Evolutionary conservation across 2,329 filamentous ascomycete species (phyloP), one percentile per base, ranked within the genome.

Genomic region (Alternaria sp.): DNA sequence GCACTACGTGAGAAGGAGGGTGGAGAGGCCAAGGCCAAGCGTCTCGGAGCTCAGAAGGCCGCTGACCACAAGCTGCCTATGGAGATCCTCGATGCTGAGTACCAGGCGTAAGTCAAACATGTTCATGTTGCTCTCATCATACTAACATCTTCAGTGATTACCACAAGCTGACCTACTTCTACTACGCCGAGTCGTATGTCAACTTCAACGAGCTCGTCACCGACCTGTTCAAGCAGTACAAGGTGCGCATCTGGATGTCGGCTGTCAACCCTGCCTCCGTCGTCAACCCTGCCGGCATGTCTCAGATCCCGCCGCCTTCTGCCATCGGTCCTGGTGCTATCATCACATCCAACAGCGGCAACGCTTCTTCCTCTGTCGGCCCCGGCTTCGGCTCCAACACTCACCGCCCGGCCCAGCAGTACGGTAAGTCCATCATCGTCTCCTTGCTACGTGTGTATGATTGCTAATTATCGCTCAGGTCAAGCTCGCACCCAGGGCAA

Each of bases 221-320:
- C 0, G 96, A 99, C 78, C 86, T 99, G 12, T 99, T 98, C 87
- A 98, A 98, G 82, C 95, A 98, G 66, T 99, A 98, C 86, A 99
- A 99, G 84, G 97, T 95, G 21, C 89, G 96, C 72, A 99, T 99
- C 74, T 99, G 96, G 96, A 97, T 99, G 93, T 98, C 95, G 5
- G 96, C 96, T 5, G 97, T 99, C 80, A 99, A 99, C 78, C 96
- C 96, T 8, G 96, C 95, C 6, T 97, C 95, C 0, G 97, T 98
- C 79, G 74, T 79, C 37, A 78, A 78, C 49, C 76, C 77, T 11
- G 73, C 75, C 4, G 76, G 76, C n/a, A 50, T 71, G 21, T 71
- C 71, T 44, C 74, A 78, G 23, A 70, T 80, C 8, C 74, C 73
- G 18, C 78, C 78, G 14, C 79, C 79, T 2, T 79, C 79, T 23